Conservation (phyloP, 257 asterid genomes). For the Knoxia roxburghii region DNA sequence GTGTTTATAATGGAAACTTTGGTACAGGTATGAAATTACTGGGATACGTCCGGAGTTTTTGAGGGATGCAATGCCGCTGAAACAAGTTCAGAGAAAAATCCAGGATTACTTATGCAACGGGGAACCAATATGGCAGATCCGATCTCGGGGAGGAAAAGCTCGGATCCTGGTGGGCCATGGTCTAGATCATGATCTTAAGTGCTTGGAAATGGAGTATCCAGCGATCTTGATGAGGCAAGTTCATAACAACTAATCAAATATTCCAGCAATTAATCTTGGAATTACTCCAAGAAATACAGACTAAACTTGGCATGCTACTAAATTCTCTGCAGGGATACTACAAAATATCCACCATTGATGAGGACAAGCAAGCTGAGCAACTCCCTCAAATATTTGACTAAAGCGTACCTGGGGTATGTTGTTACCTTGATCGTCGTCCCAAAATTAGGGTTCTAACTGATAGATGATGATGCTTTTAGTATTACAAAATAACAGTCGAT, state of each 20-base stretch:
- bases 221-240: constrained; percentile 57
- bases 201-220: constrained; percentile 77
- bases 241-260: neutral
- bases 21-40: constrained; percentile 68
- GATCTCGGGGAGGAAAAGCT: constrained; percentile 71
- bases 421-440: too few species aligned
- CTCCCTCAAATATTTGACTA: constrained; percentile 71
- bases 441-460: too few species aligned
- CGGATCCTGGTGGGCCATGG: constrained; percentile 86
- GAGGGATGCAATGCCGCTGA: constrained; percentile 73
- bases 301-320: neutral
- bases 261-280: too few species aligned
- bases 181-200: constrained; percentile 73
- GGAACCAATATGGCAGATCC: constrained; percentile 82
- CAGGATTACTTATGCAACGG: constrained; percentile 86
- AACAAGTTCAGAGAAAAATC: constrained; percentile 67
- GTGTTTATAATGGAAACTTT: too few species aligned
- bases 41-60: constrained; percentile 67
- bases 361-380: constrained; percentile 94
- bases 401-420: constrained; percentile 72
- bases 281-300: too few species aligned
- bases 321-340: constrained; percentile 55
- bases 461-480: too few species aligned
- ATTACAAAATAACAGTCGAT: too few species aligned
- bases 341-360: constrained; percentile 81